Conservation (phyloP, 129 eudicot species). For the Lactuca saligna region DNA sequence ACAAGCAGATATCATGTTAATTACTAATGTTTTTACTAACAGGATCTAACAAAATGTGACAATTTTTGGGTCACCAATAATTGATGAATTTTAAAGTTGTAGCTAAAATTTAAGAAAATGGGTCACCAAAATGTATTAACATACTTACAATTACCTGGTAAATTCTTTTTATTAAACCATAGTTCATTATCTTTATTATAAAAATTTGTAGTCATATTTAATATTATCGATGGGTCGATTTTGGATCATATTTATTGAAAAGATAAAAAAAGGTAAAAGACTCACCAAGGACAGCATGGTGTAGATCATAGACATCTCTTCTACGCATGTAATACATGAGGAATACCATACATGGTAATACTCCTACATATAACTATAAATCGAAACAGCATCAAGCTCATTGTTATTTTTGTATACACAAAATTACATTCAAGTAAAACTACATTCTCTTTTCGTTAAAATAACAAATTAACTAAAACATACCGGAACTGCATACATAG, state of each 20-base stretch:
- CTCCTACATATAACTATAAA: slow-evolving; percentile 44
- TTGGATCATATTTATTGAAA: background rate
- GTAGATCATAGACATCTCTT: slow-evolving; percentile 70
- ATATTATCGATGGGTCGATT: no score
- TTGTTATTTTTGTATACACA: background rate
- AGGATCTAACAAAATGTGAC: no score
- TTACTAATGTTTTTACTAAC: background rate
- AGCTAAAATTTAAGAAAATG: no score
- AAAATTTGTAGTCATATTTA: no score
- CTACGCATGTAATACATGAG: slow-evolving; percentile 39
- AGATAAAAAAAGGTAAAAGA: background rate
- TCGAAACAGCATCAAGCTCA: background rate
- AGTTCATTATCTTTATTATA: no score
- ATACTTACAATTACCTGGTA: no score
- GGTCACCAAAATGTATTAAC: no score
- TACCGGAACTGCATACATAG: slow-evolving; percentile 60
- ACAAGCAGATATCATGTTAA: background rate
- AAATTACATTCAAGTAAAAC: background rate
- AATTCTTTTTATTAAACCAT: no score
- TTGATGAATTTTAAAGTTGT: no score
- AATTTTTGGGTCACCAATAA: no score
- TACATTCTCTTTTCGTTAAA: background rate
- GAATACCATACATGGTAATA: slow-evolving; percentile 47
- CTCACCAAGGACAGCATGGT: slow-evolving; percentile 64
- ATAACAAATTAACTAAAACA: background rate